phyloP scores from a whole-genome alignment of 1,139 yeast species.

The Pichia cactophila region DNA sequence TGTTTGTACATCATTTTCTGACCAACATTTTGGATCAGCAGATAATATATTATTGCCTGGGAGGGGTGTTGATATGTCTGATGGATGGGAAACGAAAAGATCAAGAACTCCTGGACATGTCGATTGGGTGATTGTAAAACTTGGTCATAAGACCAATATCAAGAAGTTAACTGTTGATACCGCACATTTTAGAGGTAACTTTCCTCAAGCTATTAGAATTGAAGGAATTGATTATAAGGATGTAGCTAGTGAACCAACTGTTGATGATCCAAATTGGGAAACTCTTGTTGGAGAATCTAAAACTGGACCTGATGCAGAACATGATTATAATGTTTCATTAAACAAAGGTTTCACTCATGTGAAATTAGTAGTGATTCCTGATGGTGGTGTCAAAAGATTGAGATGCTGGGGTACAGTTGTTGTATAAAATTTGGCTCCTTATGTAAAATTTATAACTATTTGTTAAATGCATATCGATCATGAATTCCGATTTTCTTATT shows the following conservation, averaged over 20 bases:
- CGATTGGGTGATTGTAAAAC: conserved; percentile 81
- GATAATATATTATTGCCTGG: conserved; percentile 87
- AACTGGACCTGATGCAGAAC: conserved; percentile 78
- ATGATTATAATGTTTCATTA: conserved; percentile 37
- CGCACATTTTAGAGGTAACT: conserved; percentile 89
- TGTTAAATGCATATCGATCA: too few relatives aligned
- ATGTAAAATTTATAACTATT: neutral
- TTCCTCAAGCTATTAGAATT: conserved; percentile 69
- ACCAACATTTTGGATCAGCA: conserved; percentile 89
- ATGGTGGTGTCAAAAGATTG: conserved; percentile 90
- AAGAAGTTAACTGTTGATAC: conserved; percentile 70
- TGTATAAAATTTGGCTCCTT: neutral
- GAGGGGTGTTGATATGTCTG: conserved; percentile 92
- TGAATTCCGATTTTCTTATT: too few relatives aligned
- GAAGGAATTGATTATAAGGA: conserved; percentile 39
- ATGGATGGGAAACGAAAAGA: conserved; percentile 97
- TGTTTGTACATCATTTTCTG: conserved; percentile 72
- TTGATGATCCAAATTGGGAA: conserved; percentile 47
- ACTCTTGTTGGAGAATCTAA: conserved; percentile 58
- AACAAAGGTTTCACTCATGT: conserved; percentile 50
- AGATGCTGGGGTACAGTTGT: conserved; percentile 61
- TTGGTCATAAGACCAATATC: conserved; percentile 59
- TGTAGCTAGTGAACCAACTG: conserved; percentile 33
- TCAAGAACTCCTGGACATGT: conserved; percentile 76
- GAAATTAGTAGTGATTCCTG: conserved; percentile 78